Evolutionary conservation across 1,284 basidiomycete genomes (phyloP), one percentile per base, ranked within the genome.

Genomic region (Xerocomus nothofagi): DNA sequence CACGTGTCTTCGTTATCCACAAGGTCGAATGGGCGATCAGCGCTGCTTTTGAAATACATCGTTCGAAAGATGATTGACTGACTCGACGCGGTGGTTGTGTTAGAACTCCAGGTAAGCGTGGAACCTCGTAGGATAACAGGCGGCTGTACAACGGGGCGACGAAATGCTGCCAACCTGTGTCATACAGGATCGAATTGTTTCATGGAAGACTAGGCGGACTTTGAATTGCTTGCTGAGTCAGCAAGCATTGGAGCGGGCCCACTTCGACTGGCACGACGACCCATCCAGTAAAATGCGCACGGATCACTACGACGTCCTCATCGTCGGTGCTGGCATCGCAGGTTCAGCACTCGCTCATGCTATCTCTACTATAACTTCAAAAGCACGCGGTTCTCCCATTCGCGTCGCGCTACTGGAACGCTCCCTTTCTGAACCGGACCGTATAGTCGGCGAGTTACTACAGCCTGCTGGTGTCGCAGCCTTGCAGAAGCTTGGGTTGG

Each of bases 381-480:
- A 76, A 37, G 63, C 72, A 9, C 77, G 79, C 47, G 47, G 69
- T 18, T 73, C 74, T 46, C 85, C 86, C 2, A 77, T 94, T 27
- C 82, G 81, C n/a, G 84, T 95, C 54, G 85, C 86, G 18, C 72
- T 96, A 3, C 73, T 97, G 53, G 93, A 97, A 71, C 82, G 94
- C 39, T 96, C 96, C 33, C 78, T 98, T 11, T 77, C 86, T 0
- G 89, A 95, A 68, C 96, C 97, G 0, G 93, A 98, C 76, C 82
- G 96, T 21, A 98, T 99, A 60, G 96, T 99, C 32, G 96, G 97
- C 31, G 97, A 99, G 71, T 83, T 99, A 1, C 76, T 99, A 18
- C 96, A 99, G 65, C 97, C 97, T 0, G 95, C 91, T 1, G 97
- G 97, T 6, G 86, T 95, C 18, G 75, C 78, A 4, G 86, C 93